Conservation (phyloP, 805 yeast genomes). For the Starmerella etchellsii region DNA sequence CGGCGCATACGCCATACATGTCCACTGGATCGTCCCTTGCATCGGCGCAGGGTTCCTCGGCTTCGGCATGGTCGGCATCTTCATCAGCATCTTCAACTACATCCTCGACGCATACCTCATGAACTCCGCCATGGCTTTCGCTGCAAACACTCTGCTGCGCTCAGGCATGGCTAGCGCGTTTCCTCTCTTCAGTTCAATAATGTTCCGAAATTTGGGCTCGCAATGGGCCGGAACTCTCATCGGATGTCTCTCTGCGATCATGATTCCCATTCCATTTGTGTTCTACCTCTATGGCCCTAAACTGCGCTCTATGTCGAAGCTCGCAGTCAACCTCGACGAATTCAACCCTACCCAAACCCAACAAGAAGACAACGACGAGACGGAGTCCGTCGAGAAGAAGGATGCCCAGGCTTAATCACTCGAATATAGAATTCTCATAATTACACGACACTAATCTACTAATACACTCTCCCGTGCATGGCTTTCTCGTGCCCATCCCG, state of each 20-base stretch:
- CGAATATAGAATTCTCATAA: too few species aligned
- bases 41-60: conserved; percentile 53
- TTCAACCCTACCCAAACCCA: too few species aligned
- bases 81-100: conserved; percentile 58
- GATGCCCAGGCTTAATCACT: too few species aligned
- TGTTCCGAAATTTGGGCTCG: conserved; percentile 56
- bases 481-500: too few species aligned
- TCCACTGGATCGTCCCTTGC: conserved; percentile 78
- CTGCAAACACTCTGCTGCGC: conserved; percentile 60
- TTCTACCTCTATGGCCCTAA: conserved; percentile 46
- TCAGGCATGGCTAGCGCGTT: conserved; percentile 55
- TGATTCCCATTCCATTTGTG: conserved; percentile 58
- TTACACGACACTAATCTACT: too few species aligned
- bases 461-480: too few species aligned
- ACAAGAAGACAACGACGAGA: too few species aligned
- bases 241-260: conserved; percentile 44
- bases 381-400: too few species aligned
- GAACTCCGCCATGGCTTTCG: conserved; percentile 68
- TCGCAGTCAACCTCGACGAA: conserved; percentile 29
- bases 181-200: conserved; percentile 58
- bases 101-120: conserved; percentile 56
- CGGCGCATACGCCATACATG: conserved; percentile 54
- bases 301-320: conserved; percentile 47
- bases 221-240: conserved; percentile 71
- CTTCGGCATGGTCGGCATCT: conserved; percentile 53